Conservation (phyloP, 2,329 filamentous ascomycete genomes). For the Aureobasidium namibiae region DNA sequence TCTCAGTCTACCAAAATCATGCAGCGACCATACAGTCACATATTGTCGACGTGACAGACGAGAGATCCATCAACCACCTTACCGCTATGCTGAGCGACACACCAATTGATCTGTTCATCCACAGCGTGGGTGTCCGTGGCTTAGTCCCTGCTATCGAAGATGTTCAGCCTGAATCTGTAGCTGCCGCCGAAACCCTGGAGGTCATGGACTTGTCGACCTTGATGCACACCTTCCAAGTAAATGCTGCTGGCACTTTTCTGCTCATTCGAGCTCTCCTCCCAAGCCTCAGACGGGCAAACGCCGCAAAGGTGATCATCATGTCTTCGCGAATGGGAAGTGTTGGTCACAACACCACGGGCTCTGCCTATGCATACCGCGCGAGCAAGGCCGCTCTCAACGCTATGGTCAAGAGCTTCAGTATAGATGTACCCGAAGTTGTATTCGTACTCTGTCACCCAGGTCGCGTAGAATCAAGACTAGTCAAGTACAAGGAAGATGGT, state of each 20-base stretch:
- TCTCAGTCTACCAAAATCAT: neutral
- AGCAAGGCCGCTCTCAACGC: slow-evolving; percentile 41
- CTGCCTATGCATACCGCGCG: slow-evolving; percentile 40
- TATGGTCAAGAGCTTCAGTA: slow-evolving; percentile 35
- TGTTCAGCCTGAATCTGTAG: slow-evolving; percentile 26
- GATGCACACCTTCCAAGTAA: slow-evolving; percentile 32
- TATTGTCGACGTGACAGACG: slow-evolving; percentile 23
- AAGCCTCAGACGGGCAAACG: slow-evolving; percentile 20
- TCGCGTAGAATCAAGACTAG: slow-evolving; percentile 37
- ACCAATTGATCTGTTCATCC: slow-evolving; percentile 33
- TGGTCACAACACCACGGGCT: slow-evolving; percentile 31
- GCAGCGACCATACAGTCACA: slow-evolving; percentile 18
- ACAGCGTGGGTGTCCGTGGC: slow-evolving; percentile 38
- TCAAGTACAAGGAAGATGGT: slow-evolving; percentile 37
- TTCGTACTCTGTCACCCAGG: slow-evolving; percentile 40
- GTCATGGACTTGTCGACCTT: slow-evolving; percentile 35
- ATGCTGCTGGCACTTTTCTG: slow-evolving; percentile 36
- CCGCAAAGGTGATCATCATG: slow-evolving; percentile 33
- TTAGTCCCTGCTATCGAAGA: slow-evolving; percentile 28
- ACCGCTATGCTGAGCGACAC: slow-evolving; percentile 14
- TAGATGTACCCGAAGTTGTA: slow-evolving; percentile 35
- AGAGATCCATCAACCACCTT: slow-evolving; percentile 21
- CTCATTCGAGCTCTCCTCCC: slow-evolving; percentile 31
- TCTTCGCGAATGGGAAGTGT: slow-evolving; percentile 39
- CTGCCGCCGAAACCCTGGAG: slow-evolving; percentile 32